Conservation (phyloP, 192 early-diverging fungal species). For the Gamsiella multidivaricata region DNA sequence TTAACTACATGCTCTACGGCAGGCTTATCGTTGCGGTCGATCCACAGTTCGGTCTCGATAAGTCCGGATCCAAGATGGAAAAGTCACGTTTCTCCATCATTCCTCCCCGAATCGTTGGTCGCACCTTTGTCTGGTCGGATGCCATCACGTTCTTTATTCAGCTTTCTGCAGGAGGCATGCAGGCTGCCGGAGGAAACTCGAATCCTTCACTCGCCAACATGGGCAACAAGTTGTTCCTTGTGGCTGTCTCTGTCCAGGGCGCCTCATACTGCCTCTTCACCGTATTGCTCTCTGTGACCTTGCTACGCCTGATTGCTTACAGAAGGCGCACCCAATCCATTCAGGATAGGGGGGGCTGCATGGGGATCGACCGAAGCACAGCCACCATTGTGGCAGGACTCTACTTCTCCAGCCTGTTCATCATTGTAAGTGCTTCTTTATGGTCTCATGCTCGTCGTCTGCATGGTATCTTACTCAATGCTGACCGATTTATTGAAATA, state of each 20-base stretch:
- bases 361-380: constrained; percentile 8
- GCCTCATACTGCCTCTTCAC: constrained; percentile 26
- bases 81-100: constrained; percentile 34
- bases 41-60: constrained; percentile 7
- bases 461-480: not conserved
- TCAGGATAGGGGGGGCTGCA: not conserved
- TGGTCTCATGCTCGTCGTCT: not conserved
- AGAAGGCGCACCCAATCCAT: not conserved
- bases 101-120: constrained; percentile 38
- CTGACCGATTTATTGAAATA: not conserved
- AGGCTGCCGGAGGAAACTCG: not conserved
- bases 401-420: constrained; percentile 32
- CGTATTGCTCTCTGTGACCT: constrained; percentile 3
- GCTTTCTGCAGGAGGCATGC: constrained; percentile 18
- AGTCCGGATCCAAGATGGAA: constrained; percentile 2
- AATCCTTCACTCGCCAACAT: constrained; percentile 5
- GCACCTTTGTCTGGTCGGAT: constrained; percentile 25
- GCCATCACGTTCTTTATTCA: constrained; percentile 21
- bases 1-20: constrained; percentile 51
- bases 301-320: constrained; percentile 13
- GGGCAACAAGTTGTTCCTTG: constrained; percentile 26
- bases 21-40: constrained; percentile 26
- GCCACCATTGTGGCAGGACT: not conserved
- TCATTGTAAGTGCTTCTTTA: constrained; percentile 18
- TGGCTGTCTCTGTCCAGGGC: constrained; percentile 31